A percentile compares a stretch with the other conserved stretches of the same genome.
Evolutionary conservation across 228 moss, liverwort and hornwort genomes (phyloP).

Genomic region (Sphagnum magellanicum): DNA sequence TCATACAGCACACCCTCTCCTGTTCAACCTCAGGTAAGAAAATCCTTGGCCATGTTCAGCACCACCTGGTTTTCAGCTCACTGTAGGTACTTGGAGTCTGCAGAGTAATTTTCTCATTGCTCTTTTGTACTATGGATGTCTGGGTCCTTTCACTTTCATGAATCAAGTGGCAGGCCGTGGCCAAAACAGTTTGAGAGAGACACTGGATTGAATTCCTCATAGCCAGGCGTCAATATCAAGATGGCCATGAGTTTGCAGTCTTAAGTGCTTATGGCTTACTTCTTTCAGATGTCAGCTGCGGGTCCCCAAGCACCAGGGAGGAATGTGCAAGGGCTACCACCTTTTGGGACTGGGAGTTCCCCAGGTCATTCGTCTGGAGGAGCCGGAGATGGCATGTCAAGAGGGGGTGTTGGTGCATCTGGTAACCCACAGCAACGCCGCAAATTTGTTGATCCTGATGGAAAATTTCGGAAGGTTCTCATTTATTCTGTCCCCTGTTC

Average conservation of each 20-base stretch:
- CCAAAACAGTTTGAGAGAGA: neutral
- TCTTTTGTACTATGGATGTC: neutral
- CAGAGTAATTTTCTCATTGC: neutral
- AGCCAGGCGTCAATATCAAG: no score
- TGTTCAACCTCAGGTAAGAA: constrained; percentile 27
- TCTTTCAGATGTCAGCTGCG: constrained; percentile 20
- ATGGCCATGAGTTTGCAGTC: no score
- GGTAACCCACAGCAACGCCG: constrained; percentile 85
- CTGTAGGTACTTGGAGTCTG: neutral
- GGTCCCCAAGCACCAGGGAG: constrained; percentile 42
- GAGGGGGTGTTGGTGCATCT: constrained; percentile 32
- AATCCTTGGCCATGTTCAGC: neutral
- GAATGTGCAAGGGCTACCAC: constrained; percentile 25
- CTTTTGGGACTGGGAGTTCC: constrained; percentile 13
- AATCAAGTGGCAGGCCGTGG: no score
- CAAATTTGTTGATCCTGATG: constrained; percentile 83
- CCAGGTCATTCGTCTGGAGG: constrained; percentile 7
- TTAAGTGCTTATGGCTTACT: no score
- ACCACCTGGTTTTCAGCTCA: neutral
- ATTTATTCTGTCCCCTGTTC: neutral
- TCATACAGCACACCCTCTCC: constrained; percentile 14
- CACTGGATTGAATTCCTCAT: neutral
- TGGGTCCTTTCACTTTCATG: neutral
- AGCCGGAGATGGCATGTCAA: constrained; percentile 29
- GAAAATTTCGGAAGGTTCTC: constrained; percentile 78